Evolutionary conservation across 2,329 filamentous ascomycete genomes (phyloP).

Genomic region (Fusarium phyllophilum): DNA sequence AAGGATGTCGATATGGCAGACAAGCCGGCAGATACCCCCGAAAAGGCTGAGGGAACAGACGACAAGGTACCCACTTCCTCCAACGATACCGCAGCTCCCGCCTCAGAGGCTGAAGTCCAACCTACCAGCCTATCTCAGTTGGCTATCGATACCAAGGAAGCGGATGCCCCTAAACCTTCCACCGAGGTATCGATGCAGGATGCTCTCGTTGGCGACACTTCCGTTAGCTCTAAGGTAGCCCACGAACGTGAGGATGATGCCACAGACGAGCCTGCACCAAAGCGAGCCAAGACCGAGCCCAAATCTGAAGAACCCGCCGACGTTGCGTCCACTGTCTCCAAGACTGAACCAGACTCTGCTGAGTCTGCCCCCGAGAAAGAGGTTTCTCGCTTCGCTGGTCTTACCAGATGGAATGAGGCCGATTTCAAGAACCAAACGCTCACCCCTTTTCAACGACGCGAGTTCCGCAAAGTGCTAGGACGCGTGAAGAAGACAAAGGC

Average conservation of each 20-base stretch:
- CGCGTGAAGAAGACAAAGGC: constrained; percentile 88
- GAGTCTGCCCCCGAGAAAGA: constrained; percentile 39
- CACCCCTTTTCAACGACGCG: constrained; percentile 68
- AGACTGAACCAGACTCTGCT: constrained; percentile 27
- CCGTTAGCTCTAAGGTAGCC: constrained; percentile 67
- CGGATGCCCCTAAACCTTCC: constrained; percentile 42
- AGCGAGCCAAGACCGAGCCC: constrained; percentile 80
- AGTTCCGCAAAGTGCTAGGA: constrained; percentile 72
- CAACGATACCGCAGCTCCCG: constrained; percentile 37
- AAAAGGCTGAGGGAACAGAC: constrained; percentile 29
- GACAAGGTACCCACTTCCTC: constrained; percentile 22
- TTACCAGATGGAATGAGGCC: constrained; percentile 55
- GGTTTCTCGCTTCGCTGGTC: constrained; percentile 42
- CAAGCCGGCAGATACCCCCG: constrained; percentile 23
- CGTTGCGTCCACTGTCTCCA: constrained; percentile 8
- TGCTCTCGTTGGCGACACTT: constrained; percentile 45
- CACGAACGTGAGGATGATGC: constrained; percentile 82
- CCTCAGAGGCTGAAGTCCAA: constrained; percentile 50
- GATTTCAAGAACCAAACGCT: constrained; percentile 61
- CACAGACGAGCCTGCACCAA: constrained; percentile 73
- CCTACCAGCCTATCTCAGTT: constrained; percentile 53
- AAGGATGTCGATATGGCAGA: constrained; percentile 45
- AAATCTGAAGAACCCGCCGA: constrained; percentile 53
- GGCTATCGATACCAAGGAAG: constrained; percentile 51
- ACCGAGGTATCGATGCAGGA: constrained; percentile 65